Base-by-base conservation (phyloP, 306 rosid genomes). In the Rosa chinensis region DNA sequence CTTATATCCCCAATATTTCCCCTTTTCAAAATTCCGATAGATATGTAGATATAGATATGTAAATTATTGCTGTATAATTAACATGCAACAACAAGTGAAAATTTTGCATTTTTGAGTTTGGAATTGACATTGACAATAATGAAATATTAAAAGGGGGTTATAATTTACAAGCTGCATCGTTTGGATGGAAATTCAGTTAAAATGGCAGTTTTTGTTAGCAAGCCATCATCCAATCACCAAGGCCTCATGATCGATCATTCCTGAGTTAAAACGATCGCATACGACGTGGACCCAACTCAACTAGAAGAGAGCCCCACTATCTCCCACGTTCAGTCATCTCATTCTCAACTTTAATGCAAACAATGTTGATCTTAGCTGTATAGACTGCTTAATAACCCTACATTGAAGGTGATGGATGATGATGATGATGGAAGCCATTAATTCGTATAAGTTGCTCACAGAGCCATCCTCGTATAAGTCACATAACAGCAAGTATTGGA, bases 381-480 rank as follows among this genome's bases (percentile, higher is more conserved):
- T 18, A 18, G 23, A 53, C n/a, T 52, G 9, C 59, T 52, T 5
- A 16, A 53, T 53, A 18, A 52, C 23, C 59, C 77, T 1, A 71
- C 20, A 71, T 13, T 63, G 82, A 72, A 43, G 69, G 62, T 12
- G 66, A 73, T 43, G 73, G 55, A 71, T 17, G 70, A 20, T n/a
- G 52, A 68, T 6, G 72, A 67, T 42, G 73, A 39, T 20, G 44
- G 52, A 52, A 0, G 14, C 35, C 79, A 80, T 73, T 64, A 23
- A 55, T 5, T 3, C 58, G 49, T 43, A 63, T 44, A 44, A 49
- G 77, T 52, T n/a, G 68, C 40, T 25, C 48, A 73, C 87, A 71
- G 64, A 82, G 66, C 14, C 64, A 66, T 84, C 90, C 90, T 83
- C 90, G 92, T 89, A 32, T 32, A 32, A 32, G 35, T 32, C 35